Evolutionary conservation across 805 yeast genomes (phyloP).

Genomic region (Suhomyces emberorum): DNA sequence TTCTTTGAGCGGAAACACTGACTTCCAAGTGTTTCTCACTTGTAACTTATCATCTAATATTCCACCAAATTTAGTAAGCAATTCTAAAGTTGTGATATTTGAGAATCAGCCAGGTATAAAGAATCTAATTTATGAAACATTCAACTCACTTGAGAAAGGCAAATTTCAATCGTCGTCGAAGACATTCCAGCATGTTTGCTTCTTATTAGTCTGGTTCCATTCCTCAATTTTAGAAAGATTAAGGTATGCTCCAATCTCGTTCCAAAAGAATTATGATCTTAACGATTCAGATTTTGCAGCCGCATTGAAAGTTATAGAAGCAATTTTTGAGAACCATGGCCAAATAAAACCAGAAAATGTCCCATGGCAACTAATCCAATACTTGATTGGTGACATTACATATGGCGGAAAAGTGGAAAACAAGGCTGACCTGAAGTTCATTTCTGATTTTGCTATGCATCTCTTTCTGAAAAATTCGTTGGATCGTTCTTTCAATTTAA

Average conservation of each 20-base stretch:
- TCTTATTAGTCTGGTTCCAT: conserved; percentile 69
- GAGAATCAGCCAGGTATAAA: conserved; percentile 66
- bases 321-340: conserved; percentile 27
- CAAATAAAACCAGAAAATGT: conserved; percentile 21
- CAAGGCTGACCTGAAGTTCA: conserved; percentile 34
- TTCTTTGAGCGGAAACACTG: conserved; percentile 17
- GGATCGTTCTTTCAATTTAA: conserved; percentile 40
- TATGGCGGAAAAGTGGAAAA: conserved; percentile 66
- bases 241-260: conserved; percentile 62
- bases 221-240: conserved; percentile 56
- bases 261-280: conserved; percentile 60
- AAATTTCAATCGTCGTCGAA: conserved; percentile 25
- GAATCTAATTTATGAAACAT: conserved; percentile 40
- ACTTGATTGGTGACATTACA: conserved; percentile 49
- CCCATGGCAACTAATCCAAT: conserved; percentile 53
- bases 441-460: conserved; percentile 31
- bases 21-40: conserved; percentile 64
- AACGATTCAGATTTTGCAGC: conserved; percentile 67
- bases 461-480: conserved; percentile 42
- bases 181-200: conserved; percentile 47
- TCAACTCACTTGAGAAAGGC: conserved; percentile 19
- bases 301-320: conserved; percentile 43
- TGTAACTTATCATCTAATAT: conserved; percentile 47
- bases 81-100: conserved; percentile 52
- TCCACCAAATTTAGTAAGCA: conserved; percentile 55